phyloP scores from a whole-genome alignment of 805 yeast genomes.

The Ogataea philodendri region DNA sequence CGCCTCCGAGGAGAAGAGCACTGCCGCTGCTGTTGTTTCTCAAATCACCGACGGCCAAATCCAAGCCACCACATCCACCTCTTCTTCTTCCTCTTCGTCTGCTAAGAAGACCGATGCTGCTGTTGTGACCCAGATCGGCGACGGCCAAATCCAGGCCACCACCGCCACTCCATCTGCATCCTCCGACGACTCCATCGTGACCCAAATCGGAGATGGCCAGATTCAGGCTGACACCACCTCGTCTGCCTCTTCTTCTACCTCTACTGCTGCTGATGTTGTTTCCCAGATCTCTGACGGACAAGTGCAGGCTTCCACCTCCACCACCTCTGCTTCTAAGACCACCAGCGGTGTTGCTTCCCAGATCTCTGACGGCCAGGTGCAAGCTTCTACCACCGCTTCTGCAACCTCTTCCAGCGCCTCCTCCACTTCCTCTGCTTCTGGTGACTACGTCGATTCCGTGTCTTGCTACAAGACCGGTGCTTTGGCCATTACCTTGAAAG shows the following conservation, averaged over 20 bases:
- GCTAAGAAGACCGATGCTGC: slow-evolving; percentile 29
- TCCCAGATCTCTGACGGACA: slow-evolving; percentile 38
- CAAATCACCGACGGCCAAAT: slow-evolving; percentile 48
- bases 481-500: slow-evolving; percentile 43
- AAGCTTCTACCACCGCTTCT: slow-evolving; percentile 37
- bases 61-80: slow-evolving; percentile 30
- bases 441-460: slow-evolving; percentile 22
- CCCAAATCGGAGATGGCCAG: slow-evolving; percentile 62
- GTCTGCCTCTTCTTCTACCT: slow-evolving; percentile 7
- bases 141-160: slow-evolving; percentile 57
- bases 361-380: slow-evolving; percentile 38
- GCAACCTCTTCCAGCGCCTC: slow-evolving; percentile 31
- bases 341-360: slow-evolving; percentile 40
- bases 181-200: slow-evolving; percentile 36
- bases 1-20: slow-evolving; percentile 31
- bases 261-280: slow-evolving; percentile 35
- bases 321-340: slow-evolving; percentile 33
- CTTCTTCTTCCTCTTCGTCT: slow-evolving; percentile 10
- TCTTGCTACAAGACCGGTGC: slow-evolving; percentile 38
- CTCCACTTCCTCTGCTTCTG: slow-evolving; percentile 16
- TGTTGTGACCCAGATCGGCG: slow-evolving; percentile 53
- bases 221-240: slow-evolving; percentile 44
- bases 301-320: slow-evolving; percentile 26
- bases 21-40: slow-evolving; percentile 31
- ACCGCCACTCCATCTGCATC: slow-evolving; percentile 30